These are phyloP conservation scores for Hymenoscyphus scutula DNA, from an alignment of 2,329 filamentous ascomycete species.

Conservation along the genomic window DNA sequence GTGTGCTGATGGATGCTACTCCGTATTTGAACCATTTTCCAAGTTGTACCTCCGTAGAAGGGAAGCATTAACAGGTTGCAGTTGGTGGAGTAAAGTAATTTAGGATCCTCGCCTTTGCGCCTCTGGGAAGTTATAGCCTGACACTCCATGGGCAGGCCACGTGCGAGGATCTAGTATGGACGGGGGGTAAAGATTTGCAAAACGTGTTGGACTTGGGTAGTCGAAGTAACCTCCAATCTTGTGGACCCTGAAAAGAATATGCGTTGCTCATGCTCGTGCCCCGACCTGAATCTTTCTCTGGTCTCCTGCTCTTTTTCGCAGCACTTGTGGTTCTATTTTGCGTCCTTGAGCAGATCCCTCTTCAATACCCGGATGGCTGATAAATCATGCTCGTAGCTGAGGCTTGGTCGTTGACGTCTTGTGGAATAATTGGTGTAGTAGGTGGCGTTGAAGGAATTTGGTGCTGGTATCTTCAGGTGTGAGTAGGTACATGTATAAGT, in stretches of 20 bases:
- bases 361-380: neutral
- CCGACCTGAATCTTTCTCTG: too few relatives aligned
- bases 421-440: neutral
- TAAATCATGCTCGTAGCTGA: neutral
- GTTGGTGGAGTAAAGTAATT: neutral
- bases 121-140: neutral
- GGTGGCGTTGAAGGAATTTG: neutral
- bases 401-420: neutral
- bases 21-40: neutral
- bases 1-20: neutral
- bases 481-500: too few relatives aligned
- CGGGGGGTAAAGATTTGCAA: neutral
- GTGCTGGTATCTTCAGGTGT: neutral
- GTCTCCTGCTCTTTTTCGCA: neutral
- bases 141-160: neutral
- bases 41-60: too few relatives aligned
- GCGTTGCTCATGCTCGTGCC: neutral
- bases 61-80: neutral
- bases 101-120: neutral
- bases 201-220: too few relatives aligned
- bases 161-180: neutral
- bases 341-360: neutral
- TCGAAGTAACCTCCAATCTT: too few relatives aligned
- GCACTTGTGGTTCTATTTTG: neutral
- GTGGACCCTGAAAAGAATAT: too few relatives aligned